These are phyloP conservation scores for Lasiosphaeria ovina DNA, from an alignment of 495 filamentous ascomycete species.

Conservation along the genomic window DNA sequence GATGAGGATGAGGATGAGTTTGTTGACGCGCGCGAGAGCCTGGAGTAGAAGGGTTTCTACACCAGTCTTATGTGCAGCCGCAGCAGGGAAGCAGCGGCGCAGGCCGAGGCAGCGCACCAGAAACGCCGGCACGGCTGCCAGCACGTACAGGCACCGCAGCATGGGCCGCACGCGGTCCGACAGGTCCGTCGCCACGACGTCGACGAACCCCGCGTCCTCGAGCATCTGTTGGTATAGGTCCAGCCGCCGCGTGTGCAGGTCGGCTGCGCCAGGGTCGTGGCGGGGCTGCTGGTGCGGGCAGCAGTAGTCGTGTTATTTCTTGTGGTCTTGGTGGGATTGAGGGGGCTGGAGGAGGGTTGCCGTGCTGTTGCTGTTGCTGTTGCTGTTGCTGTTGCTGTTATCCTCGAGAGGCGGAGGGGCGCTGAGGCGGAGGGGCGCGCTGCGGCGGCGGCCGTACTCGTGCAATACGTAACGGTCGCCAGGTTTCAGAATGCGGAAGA, in stretches of 20 bases:
- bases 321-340: too few species aligned
- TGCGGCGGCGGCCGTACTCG: not conserved
- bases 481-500: not conserved
- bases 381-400: too few species aligned
- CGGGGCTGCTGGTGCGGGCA: not conserved
- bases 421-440: not conserved
- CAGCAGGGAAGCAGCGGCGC: not conserved
- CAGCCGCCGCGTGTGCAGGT: not conserved
- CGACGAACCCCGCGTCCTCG: not conserved
- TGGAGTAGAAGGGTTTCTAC: too few species aligned
- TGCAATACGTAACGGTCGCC: not conserved
- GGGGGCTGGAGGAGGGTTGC: too few species aligned
- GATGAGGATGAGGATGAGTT: not conserved
- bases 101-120: not conserved
- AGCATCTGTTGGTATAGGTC: not conserved
- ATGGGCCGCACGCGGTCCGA: not conserved
- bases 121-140: not conserved
- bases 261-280: not conserved
- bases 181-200: not conserved
- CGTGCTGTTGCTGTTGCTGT: too few species aligned
- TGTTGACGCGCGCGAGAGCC: not conserved
- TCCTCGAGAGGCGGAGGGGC: too few species aligned
- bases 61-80: too few species aligned
- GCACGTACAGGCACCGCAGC: not conserved
- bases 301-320: not conserved